These are phyloP conservation scores for Colletotrichum tabaci DNA, from an alignment of 2,329 filamentous ascomycete genomes.

Conservation along the genomic window DNA sequence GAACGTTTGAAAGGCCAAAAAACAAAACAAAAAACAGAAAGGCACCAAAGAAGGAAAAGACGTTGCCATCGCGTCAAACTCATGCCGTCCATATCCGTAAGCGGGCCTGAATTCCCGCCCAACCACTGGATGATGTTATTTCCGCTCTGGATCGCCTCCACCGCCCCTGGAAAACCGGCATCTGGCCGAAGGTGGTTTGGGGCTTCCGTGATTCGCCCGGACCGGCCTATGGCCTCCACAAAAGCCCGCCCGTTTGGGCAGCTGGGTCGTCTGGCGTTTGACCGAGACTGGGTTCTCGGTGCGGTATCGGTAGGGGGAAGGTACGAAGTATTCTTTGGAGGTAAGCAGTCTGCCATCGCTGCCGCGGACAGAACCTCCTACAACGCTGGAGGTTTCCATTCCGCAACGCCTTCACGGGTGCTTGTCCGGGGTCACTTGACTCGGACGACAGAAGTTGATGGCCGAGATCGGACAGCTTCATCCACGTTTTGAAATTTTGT, in stretches of 20 bases:
- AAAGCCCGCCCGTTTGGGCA: conserved; percentile 19
- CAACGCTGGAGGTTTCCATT: background rate
- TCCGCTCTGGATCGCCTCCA: conserved; percentile 33
- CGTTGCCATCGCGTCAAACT: conserved; percentile 12
- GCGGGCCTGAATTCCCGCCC: conserved; percentile 17
- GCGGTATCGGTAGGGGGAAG: conserved; percentile 31
- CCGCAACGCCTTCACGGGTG: background rate
- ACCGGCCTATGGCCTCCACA: conserved; percentile 22
- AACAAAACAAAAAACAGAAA: background rate
- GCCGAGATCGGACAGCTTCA: background rate
- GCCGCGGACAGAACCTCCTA: background rate
- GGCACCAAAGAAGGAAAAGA: background rate
- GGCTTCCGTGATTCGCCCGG: conserved; percentile 36
- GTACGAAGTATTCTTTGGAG: too few species aligned
- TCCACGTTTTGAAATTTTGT: background rate
- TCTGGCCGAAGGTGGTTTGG: conserved; percentile 5
- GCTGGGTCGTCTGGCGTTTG: conserved; percentile 14
- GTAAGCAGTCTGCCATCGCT: too few species aligned
- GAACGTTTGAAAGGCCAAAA: background rate
- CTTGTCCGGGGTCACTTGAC: background rate
- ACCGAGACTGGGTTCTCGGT: conserved; percentile 2
- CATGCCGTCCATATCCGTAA: conserved; percentile 14
- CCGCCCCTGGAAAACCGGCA: conserved; percentile 29
- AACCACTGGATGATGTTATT: conserved; percentile 34
- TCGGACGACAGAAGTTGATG: background rate